Percentiles rank a stretch among this genome's conserved stretches.
phyloP scores from a whole-genome alignment of 2,329 filamentous ascomycete genomes.

The Aspergillus brunneoviolaceus region DNA sequence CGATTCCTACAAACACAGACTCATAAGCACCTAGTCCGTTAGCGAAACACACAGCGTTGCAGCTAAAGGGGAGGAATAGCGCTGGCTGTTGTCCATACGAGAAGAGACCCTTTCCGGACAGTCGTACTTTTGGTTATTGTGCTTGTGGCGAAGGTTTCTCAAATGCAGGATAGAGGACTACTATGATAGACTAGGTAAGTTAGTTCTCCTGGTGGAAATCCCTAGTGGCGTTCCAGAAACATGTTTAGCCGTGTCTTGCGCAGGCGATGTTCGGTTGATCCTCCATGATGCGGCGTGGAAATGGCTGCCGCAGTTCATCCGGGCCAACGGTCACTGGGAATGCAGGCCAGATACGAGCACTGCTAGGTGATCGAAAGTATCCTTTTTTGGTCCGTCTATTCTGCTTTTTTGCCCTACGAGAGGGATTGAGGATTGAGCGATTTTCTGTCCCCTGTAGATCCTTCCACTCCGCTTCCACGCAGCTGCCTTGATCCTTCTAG shows the following conservation, averaged over 20 bases:
- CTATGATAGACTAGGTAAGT: not conserved
- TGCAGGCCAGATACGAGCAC: not conserved
- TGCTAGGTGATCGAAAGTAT: not conserved
- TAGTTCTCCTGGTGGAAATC: constrained; percentile 6
- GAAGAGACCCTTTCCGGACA: not conserved
- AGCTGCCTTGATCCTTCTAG: constrained; percentile 24
- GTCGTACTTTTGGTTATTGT: not conserved
- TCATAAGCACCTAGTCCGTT: not conserved
- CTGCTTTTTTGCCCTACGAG: not conserved
- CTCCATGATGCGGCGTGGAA: constrained; percentile 7
- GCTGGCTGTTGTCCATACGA: not conserved
- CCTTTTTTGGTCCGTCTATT: not conserved
- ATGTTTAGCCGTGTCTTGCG: constrained; percentile 14
- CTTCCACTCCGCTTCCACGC: constrained; percentile 9
- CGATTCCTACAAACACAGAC: not conserved
- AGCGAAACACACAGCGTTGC: not conserved
- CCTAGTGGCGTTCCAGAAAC: constrained; percentile 17
- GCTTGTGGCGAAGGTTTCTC: not conserved
- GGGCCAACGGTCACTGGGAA: not conserved
- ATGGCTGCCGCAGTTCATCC: constrained; percentile 1
- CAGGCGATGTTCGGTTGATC: constrained; percentile 20
- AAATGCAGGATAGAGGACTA: not conserved
- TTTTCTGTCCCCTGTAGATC: constrained; percentile 13
- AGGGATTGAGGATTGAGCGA: not conserved
- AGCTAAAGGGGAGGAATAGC: not conserved